Conservation (phyloP, 208 protist species). For the Herpetomonas samuelpessoai region DNA sequence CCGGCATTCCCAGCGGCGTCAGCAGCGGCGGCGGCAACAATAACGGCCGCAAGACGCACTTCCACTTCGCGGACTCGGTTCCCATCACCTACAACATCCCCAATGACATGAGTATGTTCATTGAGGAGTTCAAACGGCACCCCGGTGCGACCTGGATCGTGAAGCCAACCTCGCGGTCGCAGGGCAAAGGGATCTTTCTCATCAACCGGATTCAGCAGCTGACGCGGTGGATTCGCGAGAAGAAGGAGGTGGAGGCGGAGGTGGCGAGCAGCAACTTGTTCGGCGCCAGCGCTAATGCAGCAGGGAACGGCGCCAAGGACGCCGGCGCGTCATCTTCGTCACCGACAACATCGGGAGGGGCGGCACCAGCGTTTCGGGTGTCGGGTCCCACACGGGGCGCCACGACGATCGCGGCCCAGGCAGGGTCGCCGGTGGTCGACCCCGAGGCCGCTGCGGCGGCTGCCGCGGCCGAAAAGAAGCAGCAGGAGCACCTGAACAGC, state of each 20-base stretch:
- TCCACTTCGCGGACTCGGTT: conserved; percentile 80
- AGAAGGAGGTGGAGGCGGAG: conserved; percentile 39
- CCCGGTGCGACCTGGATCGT: conserved; percentile 93
- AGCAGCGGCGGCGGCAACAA: conserved; percentile 12
- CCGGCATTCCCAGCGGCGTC: not conserved
- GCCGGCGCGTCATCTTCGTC: not conserved
- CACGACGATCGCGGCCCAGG: conserved; percentile 2
- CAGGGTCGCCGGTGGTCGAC: conserved; percentile 5
- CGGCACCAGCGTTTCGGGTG: conserved; percentile 1
- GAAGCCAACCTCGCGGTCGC: conserved; percentile 92
- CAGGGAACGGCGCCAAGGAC: not conserved
- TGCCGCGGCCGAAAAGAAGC: conserved; percentile 3
- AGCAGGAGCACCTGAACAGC: conserved; percentile 12
- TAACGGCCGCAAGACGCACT: conserved; percentile 8
- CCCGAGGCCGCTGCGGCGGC: conserved; percentile 2
- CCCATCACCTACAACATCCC: conserved; percentile 94
- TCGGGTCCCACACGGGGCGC: not conserved
- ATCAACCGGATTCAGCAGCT: conserved; percentile 92
- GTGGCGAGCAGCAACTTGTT: not conserved
- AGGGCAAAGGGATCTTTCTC: conserved; percentile 97
- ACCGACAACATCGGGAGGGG: not conserved
- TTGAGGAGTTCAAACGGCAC: conserved; percentile 91
- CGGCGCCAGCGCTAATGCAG: too few relatives aligned
- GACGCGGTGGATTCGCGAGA: conserved; percentile 70
- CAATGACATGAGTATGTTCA: conserved; percentile 93